A percentile compares a stretch with the other conserved stretches of the same genome.
phyloP scores from a whole-genome alignment of 192 early-diverging fungal genomes.

The Linnemannia hyalina region DNA sequence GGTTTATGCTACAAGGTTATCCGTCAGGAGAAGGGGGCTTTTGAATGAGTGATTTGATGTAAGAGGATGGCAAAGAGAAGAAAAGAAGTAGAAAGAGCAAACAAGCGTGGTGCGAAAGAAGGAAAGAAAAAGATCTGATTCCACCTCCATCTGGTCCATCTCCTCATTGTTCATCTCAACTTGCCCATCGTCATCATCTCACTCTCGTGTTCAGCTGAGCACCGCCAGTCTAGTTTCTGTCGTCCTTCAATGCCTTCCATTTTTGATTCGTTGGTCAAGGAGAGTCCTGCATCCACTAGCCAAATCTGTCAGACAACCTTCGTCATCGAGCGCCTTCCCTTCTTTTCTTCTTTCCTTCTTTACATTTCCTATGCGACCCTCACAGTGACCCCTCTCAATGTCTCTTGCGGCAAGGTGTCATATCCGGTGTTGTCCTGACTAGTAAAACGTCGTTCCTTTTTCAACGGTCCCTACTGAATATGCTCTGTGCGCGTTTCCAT shows the following conservation, averaged over 20 bases:
- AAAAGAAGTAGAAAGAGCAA: neutral
- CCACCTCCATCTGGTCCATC: neutral
- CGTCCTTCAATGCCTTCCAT: neutral
- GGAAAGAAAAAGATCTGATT: neutral
- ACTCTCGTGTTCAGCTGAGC: neutral
- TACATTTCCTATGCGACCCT: neutral
- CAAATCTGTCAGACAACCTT: neutral
- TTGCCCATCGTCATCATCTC: neutral
- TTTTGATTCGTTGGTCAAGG: neutral
- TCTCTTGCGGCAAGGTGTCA: neutral
- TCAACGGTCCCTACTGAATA: neutral
- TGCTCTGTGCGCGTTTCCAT: neutral
- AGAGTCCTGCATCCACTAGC: neutral
- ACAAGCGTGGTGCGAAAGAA: no score
- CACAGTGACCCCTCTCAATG: neutral
- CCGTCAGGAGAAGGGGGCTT: neutral
- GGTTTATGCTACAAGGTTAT: neutral
- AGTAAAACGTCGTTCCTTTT: neutral
- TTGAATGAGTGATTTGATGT: neutral
- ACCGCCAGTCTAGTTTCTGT: neutral
- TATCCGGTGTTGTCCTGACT: neutral
- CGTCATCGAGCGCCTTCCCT: neutral
- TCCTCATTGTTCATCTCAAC: neutral
- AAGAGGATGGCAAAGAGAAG: neutral
- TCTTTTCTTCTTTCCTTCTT: neutral